Base-by-base conservation (phyloP, 352 stramenopile genomes). In the Pythium plurisporium region DNA sequence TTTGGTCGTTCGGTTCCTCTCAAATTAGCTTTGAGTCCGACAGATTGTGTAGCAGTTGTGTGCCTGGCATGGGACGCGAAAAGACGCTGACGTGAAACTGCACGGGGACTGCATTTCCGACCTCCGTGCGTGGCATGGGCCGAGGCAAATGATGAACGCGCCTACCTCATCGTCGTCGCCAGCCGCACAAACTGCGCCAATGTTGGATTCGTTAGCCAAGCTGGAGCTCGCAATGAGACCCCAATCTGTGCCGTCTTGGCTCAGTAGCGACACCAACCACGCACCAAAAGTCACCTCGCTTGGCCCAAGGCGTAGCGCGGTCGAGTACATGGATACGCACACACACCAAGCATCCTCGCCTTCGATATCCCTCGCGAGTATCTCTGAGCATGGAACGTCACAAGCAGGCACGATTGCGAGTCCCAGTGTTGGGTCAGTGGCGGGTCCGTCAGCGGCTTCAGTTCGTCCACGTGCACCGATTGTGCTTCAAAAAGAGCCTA, bases 161-260 rank as follows among this genome's bases (percentile, higher is more conserved):
- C 42, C 51, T 11, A 22, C 37, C n/a, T 50, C 53, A 29, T 50
- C 43, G 15, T 6, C 50, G 1, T 30, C 37, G 3, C 17, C 41
- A 17, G 52, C 53, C 7, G n/a, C 23, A 0, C 33, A 59, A 29
- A 47, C 33, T 34, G 53, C 69, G 23, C 71, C 76, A 17, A 72
- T 82, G 65, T 51, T 87, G 38, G 79, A 87, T 49, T 69, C 76
- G 62, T 55, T 89, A 26, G 55, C 71, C 40, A 86, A 86, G 62
- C 67, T 90, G 25, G 79, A 90, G 73, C 74, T 90, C 38, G 40
- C 79, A 19, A 86, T 87, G 58, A 70, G 79, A 3, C 79, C 79
- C 37, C 79, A 90, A 51, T 90, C 79, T 19, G 76, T 87, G 26
- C 76, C 76, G 7, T 86, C 79, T 2, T 90, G 79, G 79, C 74